Conservation (phyloP, 2,329 filamentous ascomycete genomes). For the Zalaria sp. region DNA sequence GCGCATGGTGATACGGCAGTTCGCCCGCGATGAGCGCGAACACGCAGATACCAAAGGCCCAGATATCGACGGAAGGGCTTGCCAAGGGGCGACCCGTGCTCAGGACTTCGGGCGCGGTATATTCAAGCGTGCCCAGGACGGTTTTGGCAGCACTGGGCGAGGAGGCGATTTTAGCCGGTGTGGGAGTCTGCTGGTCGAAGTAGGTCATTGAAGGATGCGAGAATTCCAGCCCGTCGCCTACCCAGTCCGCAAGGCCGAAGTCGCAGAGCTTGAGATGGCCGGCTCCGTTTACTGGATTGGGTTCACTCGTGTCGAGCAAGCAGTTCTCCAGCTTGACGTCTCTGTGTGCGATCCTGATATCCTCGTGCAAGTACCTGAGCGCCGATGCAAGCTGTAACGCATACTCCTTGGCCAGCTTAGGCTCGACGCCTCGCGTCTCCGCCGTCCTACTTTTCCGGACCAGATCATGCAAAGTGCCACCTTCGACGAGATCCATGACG, state of each 20-base stretch:
- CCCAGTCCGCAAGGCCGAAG: slow-evolving; percentile 56
- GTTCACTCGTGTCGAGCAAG: slow-evolving; percentile 33
- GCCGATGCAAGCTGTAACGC: slow-evolving; percentile 49
- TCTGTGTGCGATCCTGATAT: slow-evolving; percentile 50
- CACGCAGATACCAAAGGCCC: slow-evolving; percentile 52
- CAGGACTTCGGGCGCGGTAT: slow-evolving; percentile 35
- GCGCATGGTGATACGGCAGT: slow-evolving; percentile 47
- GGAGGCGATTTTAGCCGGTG: slow-evolving; percentile 11
- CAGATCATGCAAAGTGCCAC: slow-evolving; percentile 51
- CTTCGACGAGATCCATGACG: slow-evolving; percentile 49
- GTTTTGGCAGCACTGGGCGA: slow-evolving; percentile 27
- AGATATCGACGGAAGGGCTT: slow-evolving; percentile 47
- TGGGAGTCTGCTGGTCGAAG: too few relatives aligned
- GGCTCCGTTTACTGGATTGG: slow-evolving; percentile 13
- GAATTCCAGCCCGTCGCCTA: slow-evolving; percentile 40
- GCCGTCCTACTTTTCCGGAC: slow-evolving; percentile 37
- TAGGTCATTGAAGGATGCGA: too few relatives aligned
- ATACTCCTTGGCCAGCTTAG: slow-evolving; percentile 43
- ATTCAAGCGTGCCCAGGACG: slow-evolving; percentile 46
- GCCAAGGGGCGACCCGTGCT: slow-evolving; percentile 28
- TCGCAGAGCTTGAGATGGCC: slow-evolving; percentile 50
- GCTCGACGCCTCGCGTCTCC: slow-evolving; percentile 30
- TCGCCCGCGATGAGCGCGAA: slow-evolving; percentile 47
- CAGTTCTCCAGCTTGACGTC: slow-evolving; percentile 60
- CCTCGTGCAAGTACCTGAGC: slow-evolving; percentile 52